Base-by-base conservation (phyloP, 1,139 yeast genomes). In the Debaryomyces robertsiae region DNA sequence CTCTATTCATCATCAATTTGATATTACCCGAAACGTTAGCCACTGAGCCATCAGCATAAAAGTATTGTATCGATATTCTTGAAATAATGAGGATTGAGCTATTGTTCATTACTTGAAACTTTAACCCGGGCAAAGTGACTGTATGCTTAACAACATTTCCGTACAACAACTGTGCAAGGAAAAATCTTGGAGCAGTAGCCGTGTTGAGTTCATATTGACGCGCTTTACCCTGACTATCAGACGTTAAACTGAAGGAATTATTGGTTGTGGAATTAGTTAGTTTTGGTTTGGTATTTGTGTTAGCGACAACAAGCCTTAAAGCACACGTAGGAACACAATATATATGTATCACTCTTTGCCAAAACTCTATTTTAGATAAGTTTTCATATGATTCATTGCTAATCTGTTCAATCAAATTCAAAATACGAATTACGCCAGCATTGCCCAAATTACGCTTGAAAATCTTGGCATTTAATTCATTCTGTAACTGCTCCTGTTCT, bases 41-140 rank as follows among this genome's bases (percentile, higher is more conserved):
- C 48, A 75, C 71, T 1, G 91, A 81, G 0, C 91, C 95, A 60
- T 87, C 95, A 3, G 65, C 61, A 55, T 81, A 86, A 53, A 72
- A 69, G 50, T 77, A 81, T 11, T 77, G 72, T 34, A 82, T 60
- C 4, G 75, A 65, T 35, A 84, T 69, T 38, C 81, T 72, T 7
- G 87, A 73, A 22, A 84, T 76, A 35, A 88, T 68, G 43, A 81
- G 74, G 0, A 84, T 79, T 7, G 82, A 73, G 1, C 90, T 90
- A 50, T 79, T 79, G 33, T 81, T 77, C 55, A 84, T 65, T 3
- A 82, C 82, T 53, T 81, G 86, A 37, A 84, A 84, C 46, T 81
- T 75, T 27, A 86, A 61, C 38, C 85, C 81, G 13, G 85, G 84
- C 6, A 87, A 75, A 4, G 75, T 65, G 3, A 86, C 58, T 41